These are phyloP conservation scores for Saxispiralis lemnorum DNA, from an alignment of 495 filamentous ascomycete species.

Conservation along the genomic window DNA sequence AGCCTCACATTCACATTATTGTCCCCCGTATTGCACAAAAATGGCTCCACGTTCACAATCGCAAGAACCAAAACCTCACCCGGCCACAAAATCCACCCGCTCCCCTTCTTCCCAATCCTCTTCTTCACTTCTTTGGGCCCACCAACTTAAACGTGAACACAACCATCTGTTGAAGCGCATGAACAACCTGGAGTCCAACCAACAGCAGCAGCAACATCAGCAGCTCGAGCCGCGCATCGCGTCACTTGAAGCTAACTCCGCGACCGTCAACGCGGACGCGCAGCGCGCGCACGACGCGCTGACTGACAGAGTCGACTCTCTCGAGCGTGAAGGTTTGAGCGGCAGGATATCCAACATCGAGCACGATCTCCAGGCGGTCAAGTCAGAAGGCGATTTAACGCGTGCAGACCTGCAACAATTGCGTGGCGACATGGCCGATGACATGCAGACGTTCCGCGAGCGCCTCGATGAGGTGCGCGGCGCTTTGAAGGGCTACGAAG, in stretches of 20 bases:
- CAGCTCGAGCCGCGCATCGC: not conserved
- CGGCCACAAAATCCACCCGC: not conserved
- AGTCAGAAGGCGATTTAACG: slow-evolving; percentile 3
- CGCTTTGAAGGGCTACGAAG: slow-evolving; percentile 5
- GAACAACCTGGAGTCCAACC: slow-evolving; percentile 14
- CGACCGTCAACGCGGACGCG: not conserved
- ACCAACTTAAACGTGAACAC: slow-evolving; percentile 23
- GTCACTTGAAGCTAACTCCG: slow-evolving; percentile 1
- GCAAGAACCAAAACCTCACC: not conserved
- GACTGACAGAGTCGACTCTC: slow-evolving; percentile 2
- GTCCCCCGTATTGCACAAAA: not conserved
- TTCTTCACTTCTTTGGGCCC: slow-evolving; percentile 22
- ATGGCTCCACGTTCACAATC: not conserved
- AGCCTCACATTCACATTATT: slow-evolving; percentile 1
- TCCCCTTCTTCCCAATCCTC: slow-evolving; percentile 7
- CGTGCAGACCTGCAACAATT: slow-evolving; percentile 6
- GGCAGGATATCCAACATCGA: slow-evolving; percentile 3
- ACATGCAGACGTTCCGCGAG: slow-evolving; percentile 9
- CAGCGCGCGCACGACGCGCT: slow-evolving; percentile 1
- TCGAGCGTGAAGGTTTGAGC: slow-evolving; percentile 1
- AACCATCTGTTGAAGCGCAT: slow-evolving; percentile 19
- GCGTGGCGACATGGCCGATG: slow-evolving; percentile 1
- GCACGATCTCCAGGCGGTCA: slow-evolving; percentile 4
- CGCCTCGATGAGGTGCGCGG: slow-evolving; percentile 9
- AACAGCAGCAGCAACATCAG: slow-evolving; percentile 2